Evolutionary conservation across 139 green algal species (phyloP).

Genomic region (Eudorina sp.): DNA sequence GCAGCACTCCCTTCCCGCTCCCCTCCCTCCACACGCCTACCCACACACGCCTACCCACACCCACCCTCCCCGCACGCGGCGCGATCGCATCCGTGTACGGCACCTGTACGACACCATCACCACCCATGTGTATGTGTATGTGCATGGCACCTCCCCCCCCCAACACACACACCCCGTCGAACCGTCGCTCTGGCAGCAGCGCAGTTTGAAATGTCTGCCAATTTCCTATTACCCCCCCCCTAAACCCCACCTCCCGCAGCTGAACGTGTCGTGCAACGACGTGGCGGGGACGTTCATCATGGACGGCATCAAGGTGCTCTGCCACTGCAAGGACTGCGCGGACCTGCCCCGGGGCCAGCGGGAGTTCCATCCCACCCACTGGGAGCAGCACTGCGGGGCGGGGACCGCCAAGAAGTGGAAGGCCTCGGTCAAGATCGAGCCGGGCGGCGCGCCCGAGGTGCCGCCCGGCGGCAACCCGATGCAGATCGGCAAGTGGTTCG

Average conservation of each 20-base stretch:
- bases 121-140: too few species aligned
- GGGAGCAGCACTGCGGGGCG: slow-evolving; percentile 72
- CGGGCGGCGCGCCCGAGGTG: slow-evolving; percentile 56
- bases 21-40: too few species aligned
- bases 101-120: too few species aligned
- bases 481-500: slow-evolving; percentile 53
- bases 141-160: too few species aligned
- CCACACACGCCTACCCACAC: too few species aligned
- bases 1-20: too few species aligned
- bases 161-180: too few species aligned
- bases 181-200: too few species aligned
- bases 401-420: slow-evolving; percentile 89
- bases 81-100: too few species aligned
- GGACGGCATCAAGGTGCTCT: slow-evolving; percentile 62
- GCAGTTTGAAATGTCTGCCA: too few species aligned
- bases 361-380: slow-evolving; percentile 63
- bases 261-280: slow-evolving; percentile 65
- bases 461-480: slow-evolving; percentile 57
- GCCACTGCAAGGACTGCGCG: slow-evolving; percentile 59
- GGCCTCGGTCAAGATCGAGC: slow-evolving; percentile 69
- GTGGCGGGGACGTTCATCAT: slow-evolving; percentile 59
- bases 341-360: neutral
- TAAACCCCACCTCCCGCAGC: slow-evolving; percentile 47
- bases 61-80: too few species aligned
- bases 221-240: too few species aligned